These are phyloP conservation scores for Russula compacta DNA, from an alignment of 768 basidiomycete species.

Conservation along the genomic window DNA sequence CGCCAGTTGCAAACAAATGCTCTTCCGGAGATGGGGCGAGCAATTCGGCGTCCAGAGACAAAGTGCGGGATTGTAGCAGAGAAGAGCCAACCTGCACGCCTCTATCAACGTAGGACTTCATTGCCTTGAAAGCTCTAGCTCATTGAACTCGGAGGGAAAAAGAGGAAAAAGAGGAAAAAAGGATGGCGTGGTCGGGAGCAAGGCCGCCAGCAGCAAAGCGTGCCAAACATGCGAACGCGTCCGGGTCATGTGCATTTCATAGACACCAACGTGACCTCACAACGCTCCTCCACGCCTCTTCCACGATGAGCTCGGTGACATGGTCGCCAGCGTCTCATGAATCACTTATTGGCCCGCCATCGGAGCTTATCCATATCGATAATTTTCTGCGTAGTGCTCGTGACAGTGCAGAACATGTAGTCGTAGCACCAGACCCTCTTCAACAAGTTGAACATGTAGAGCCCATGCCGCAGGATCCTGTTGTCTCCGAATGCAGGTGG, in stretches of 20 bases:
- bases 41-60: background rate
- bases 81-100: conserved; percentile 19
- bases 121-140: background rate
- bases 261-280: background rate
- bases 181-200: background rate
- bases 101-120: conserved; percentile 16
- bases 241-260: conserved; percentile 5
- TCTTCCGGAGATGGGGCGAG: background rate
- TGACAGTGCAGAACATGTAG: conserved; percentile 1
- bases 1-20: background rate
- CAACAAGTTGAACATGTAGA: conserved; percentile 3
- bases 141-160: background rate
- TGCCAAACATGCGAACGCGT: conserved; percentile 11
- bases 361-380: conserved; percentile 26
- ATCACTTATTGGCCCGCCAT: conserved; percentile 22
- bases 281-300: background rate
- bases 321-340: conserved; percentile 17
- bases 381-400: conserved; percentile 23
- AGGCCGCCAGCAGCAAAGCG: background rate
- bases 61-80: background rate
- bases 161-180: no score
- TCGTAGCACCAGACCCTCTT: background rate
- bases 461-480: background rate
- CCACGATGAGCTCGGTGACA: background rate
- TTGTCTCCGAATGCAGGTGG: conserved; percentile 32